Conservation (phyloP, 371 early-diverging fungal genomes). For the Umbelopsis sp. region DNA sequence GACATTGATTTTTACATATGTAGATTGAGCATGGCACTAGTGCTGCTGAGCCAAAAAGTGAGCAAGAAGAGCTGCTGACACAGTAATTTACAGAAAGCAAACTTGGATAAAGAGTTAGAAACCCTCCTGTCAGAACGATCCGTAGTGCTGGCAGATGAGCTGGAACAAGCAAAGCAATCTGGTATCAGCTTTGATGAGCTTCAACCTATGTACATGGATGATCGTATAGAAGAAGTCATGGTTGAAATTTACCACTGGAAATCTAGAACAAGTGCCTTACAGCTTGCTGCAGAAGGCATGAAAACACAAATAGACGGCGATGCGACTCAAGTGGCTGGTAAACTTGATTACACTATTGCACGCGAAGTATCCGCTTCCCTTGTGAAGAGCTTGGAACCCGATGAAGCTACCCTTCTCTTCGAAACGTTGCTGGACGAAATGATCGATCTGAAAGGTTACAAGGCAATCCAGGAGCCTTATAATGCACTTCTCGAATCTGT, state of each 20-base stretch:
- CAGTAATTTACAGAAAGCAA: slow-evolving; percentile 39
- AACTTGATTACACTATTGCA: slow-evolving; percentile 30
- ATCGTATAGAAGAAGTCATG: slow-evolving; percentile 75
- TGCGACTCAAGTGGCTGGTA: slow-evolving; percentile 13
- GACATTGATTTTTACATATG: background rate
- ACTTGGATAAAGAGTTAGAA: slow-evolving; percentile 63
- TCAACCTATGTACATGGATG: slow-evolving; percentile 74
- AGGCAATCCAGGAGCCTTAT: background rate
- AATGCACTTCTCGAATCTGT: background rate
- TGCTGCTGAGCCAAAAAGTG: too few species aligned
- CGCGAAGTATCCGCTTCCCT: slow-evolving; percentile 39
- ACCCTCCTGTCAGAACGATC: slow-evolving; percentile 72
- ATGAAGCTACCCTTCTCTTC: slow-evolving; percentile 35
- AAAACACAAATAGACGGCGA: slow-evolving; percentile 32
- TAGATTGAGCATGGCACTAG: background rate
- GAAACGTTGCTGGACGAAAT: slow-evolving; percentile 40
- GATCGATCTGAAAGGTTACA: slow-evolving; percentile 24
- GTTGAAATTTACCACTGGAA: slow-evolving; percentile 66
- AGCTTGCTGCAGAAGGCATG: slow-evolving; percentile 37
- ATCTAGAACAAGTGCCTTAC: slow-evolving; percentile 53
- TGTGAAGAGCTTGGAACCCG: slow-evolving; percentile 33
- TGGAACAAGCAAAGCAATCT: slow-evolving; percentile 42
- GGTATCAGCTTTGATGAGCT: slow-evolving; percentile 32
- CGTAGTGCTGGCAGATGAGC: slow-evolving; percentile 57
- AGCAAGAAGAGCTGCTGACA: background rate